Conservation (phyloP, 192 early-diverging fungal species). For the Phlyctochytrium bullatum region DNA sequence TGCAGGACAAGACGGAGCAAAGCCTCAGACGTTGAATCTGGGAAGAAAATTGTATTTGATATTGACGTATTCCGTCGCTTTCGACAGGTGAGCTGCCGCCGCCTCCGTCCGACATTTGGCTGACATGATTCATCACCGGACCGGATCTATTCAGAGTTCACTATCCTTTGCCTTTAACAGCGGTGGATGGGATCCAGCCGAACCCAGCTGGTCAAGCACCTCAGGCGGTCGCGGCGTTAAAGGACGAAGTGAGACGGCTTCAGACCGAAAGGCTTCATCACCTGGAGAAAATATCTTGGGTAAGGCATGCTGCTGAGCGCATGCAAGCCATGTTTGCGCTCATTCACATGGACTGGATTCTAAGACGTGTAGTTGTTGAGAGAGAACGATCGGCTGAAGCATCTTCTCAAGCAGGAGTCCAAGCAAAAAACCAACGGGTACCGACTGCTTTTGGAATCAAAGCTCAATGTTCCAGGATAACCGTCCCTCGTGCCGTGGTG, state of each 20-base stretch:
- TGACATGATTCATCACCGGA: background rate
- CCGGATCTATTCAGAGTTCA: constrained; percentile 41
- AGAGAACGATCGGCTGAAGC: constrained; percentile 46
- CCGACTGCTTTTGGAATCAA: too few species aligned
- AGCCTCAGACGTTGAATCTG: background rate
- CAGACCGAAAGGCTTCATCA: constrained; percentile 18
- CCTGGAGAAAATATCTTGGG: constrained; percentile 33
- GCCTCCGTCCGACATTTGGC: too few species aligned
- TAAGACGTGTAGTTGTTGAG: constrained; percentile 24
- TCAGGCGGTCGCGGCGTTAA: background rate
- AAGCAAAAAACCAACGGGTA: background rate
- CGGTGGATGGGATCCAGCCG: constrained; percentile 2
- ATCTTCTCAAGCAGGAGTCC: constrained; percentile 33
- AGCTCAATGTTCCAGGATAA: too few species aligned
- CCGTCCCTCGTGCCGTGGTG: too few species aligned
- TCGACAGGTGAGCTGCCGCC: constrained; percentile 52
- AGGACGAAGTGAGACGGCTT: constrained; percentile 19
- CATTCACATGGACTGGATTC: background rate
- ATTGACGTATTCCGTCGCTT: constrained; percentile 48
- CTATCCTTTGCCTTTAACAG: constrained; percentile 49
- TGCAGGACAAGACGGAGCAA: background rate
- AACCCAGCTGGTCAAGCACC: too few species aligned
- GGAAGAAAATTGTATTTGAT: constrained; percentile 44
- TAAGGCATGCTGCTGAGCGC: background rate
- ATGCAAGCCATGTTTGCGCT: background rate